These are phyloP conservation scores for Saturnispora saitoi DNA, from an alignment of 805 yeast genomes.

Conservation along the genomic window DNA sequence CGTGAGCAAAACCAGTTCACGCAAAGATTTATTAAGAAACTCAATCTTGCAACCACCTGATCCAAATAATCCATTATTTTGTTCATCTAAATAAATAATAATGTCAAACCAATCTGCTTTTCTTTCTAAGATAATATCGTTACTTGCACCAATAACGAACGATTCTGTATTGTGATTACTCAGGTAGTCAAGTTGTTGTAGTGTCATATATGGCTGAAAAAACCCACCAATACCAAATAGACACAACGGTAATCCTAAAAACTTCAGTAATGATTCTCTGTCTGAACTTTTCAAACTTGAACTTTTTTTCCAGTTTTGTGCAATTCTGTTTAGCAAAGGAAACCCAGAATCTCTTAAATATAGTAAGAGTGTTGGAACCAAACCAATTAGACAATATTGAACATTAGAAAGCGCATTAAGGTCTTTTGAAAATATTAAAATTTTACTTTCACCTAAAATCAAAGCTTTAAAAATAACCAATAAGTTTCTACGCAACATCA, in stretches of 20 bases:
- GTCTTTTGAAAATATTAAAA: conserved; percentile 71
- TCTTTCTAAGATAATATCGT: conserved; percentile 66
- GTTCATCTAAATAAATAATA: conserved; percentile 56
- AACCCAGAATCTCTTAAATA: conserved; percentile 73
- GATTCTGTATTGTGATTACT: conserved; percentile 46
- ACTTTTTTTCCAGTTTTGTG: conserved; percentile 47
- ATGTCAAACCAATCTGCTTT: conserved; percentile 57
- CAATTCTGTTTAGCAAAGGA: conserved; percentile 45
- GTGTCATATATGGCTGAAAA: conserved; percentile 88
- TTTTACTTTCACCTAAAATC: conserved; percentile 54
- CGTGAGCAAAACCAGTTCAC: conserved; percentile 38
- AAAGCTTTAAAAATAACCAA: conserved; percentile 69
- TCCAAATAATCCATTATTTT: conserved; percentile 12
- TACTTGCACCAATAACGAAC: conserved; percentile 81
- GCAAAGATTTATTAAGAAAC: conserved; percentile 36
- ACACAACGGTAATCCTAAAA: conserved; percentile 83
- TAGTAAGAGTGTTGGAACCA: conserved; percentile 73
- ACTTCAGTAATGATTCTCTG: conserved; percentile 64
- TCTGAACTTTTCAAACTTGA: conserved; percentile 69
- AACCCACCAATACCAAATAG: conserved; percentile 79
- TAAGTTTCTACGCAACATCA: conserved; percentile 48
- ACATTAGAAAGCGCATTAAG: conserved; percentile 73
- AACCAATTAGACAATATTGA: conserved; percentile 75
- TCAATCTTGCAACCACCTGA: conserved; percentile 27
- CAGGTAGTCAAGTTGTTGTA: conserved; percentile 81